Percentiles rank a stretch among this genome's conserved stretches.
These are phyloP conservation scores for Agrostemma githago DNA, from an alignment of 148 eudicot species.

Conservation along the genomic window DNA sequence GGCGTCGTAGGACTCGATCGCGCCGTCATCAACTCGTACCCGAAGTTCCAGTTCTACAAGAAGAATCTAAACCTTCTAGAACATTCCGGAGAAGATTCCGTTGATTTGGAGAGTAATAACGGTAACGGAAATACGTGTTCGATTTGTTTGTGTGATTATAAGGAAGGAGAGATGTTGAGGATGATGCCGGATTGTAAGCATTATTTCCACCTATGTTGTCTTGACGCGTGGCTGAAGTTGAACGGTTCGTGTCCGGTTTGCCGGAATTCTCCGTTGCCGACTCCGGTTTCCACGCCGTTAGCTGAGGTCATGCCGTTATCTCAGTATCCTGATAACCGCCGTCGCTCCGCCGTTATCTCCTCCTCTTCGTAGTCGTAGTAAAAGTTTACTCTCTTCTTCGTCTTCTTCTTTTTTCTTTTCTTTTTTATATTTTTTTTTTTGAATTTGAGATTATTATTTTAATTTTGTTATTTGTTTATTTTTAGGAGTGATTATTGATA, in stretches of 20 bases:
- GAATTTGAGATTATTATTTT: neutral
- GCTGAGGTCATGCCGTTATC: constrained; percentile 86
- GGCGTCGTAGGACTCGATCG: constrained; percentile 64
- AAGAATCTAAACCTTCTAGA: neutral
- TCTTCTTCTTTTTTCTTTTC: neutral
- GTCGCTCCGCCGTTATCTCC: constrained; percentile 27
- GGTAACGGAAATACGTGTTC: constrained; percentile 44
- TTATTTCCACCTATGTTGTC: constrained; percentile 57
- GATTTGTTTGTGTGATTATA: constrained; percentile 80
- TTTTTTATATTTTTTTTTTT: neutral
- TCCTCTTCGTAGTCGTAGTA: constrained; percentile 2
- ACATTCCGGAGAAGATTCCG: neutral
- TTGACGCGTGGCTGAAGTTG: constrained; percentile 82
- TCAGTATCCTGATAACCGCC: constrained; percentile 68
- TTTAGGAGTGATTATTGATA: constrained; percentile 14
- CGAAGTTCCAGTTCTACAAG: constrained; percentile 48
- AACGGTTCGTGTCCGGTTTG: constrained; percentile 86
- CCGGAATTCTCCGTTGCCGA: constrained; percentile 84
- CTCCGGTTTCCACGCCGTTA: constrained; percentile 83
- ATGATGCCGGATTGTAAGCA: constrained; percentile 90
- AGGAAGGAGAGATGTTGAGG: constrained; percentile 70
- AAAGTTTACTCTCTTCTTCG: neutral
- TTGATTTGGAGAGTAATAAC: neutral
- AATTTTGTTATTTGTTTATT: neutral
- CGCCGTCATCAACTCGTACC: constrained; percentile 70